Evolutionary conservation across 306 rosid genomes (phyloP), one percentile per base, ranked within the genome.

Genomic region (apple (Malus domestica)): DNA sequence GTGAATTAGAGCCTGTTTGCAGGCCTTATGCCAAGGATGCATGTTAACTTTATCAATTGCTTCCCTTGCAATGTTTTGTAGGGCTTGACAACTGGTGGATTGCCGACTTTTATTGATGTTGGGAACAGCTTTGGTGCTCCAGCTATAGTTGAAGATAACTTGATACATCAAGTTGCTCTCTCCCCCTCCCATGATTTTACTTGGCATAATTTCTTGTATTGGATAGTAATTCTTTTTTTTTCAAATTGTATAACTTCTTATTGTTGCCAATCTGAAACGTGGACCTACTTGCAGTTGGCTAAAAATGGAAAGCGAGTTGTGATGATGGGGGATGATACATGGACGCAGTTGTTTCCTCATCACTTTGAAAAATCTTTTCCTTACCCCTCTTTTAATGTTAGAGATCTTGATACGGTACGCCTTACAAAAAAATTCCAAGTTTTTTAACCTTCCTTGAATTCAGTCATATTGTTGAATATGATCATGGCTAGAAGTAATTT

Each of bases 301-400:
- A 89, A 89, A 79, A 95, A 86, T 71, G 97, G 97, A 84, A 95
- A 92, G 84, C 90, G 89, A 78, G 93, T 90, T 73, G 93, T 90
- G 70, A 92, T 95, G 98, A 90, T 95, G 98, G 98, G 98, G 73
- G 97, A 95, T 76, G 98, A 95, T 81, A 95, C 98, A n/a, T 95
- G 98, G 98, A 85, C 86, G 10, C 98, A 95, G 59, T 79, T 95
- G 90, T 92, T 92, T 88, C 98, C 98, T 64, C 78, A 76, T 78
- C 98, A 92, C 90, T 95, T 95, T 77, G 81, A 71, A 76, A 88
- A 84, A 82, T 85, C 97, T 1, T 89, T 84, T 82, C 96, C 98
- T 11, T 92, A 85, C 80, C 97, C 98, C 32, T 95, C 98, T 57
- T 95, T 95, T 85, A 95, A 95, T 22, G 98, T 92, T 78, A 95